Evolutionary conservation across 192 early-diverging fungal genomes (phyloP).

Genomic region (Backusella psychrophila): DNA sequence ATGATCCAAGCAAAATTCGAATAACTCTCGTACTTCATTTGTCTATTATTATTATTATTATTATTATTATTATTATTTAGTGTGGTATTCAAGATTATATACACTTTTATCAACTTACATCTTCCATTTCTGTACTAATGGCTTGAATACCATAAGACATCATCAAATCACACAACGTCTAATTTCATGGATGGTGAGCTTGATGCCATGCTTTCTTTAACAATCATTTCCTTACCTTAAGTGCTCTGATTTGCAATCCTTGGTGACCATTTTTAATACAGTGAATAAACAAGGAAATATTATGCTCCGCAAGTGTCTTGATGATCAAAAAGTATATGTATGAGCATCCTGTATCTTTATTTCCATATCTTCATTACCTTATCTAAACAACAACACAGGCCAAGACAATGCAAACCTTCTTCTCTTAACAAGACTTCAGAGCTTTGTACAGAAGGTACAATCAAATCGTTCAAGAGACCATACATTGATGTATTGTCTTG

Average conservation of each 20-base stretch:
- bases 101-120: slow-evolving; percentile 13
- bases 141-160: slow-evolving; percentile 51
- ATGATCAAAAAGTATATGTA: not conserved
- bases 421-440: slow-evolving; percentile 67
- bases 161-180: slow-evolving; percentile 65
- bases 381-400: slow-evolving; percentile 75
- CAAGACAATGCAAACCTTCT: slow-evolving; percentile 81
- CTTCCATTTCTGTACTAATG: slow-evolving; percentile 21
- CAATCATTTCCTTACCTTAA: slow-evolving; percentile 52
- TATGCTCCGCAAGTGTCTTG: slow-evolving; percentile 66
- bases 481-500: slow-evolving; percentile 71
- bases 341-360: not conserved
- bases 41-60: slow-evolving; percentile 21
- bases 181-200: not conserved
- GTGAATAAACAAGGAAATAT: slow-evolving; percentile 70
- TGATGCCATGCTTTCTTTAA: not conserved
- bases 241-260: slow-evolving; percentile 62
- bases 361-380: slow-evolving; percentile 38
- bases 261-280: slow-evolving; percentile 53
- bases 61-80: not conserved
- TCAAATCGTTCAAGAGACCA: slow-evolving; percentile 68
- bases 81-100: not conserved
- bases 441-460: slow-evolving; percentile 71
- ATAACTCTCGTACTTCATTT: slow-evolving; percentile 45
- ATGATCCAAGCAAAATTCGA: slow-evolving; percentile 55